phyloP scores from a whole-genome alignment of 164 flowering plant genomes.

The Taxillus chinensis region DNA sequence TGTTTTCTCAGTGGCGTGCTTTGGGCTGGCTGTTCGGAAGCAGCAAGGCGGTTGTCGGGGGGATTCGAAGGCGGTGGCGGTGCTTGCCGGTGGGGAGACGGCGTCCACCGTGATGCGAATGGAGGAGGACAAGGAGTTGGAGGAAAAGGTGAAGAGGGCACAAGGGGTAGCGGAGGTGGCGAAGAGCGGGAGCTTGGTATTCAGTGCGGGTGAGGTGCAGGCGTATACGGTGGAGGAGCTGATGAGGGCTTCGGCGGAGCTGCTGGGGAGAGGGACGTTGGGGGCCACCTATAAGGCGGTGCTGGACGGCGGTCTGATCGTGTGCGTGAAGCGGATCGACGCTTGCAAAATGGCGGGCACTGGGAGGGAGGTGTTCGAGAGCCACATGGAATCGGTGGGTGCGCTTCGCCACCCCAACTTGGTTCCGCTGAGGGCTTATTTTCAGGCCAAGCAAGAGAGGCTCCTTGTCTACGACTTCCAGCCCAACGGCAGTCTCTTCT shows the following conservation, averaged over 20 bases:
- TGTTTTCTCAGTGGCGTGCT: slow-evolving; percentile 20
- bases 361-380: slow-evolving; percentile 49
- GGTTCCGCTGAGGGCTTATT: slow-evolving; percentile 81
- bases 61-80: slow-evolving; percentile 19
- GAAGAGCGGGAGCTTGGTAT: slow-evolving; percentile 63
- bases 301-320: slow-evolving; percentile 63
- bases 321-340: slow-evolving; percentile 75
- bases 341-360: slow-evolving; percentile 30
- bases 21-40: slow-evolving; percentile 19
- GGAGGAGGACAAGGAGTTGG: slow-evolving; percentile 50
- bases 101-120: slow-evolving; percentile 39
- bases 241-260: slow-evolving; percentile 88
- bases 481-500: slow-evolving; percentile 83
- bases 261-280: slow-evolving; percentile 73
- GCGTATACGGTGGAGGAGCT: slow-evolving; percentile 71
- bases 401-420: slow-evolving; percentile 77
- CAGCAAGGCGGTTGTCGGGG: slow-evolving; percentile 17
- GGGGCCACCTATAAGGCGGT: slow-evolving; percentile 94
- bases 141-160: slow-evolving; percentile 43
- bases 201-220: slow-evolving; percentile 83
- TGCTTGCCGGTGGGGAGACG: not conserved
- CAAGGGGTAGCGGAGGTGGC: slow-evolving; percentile 28
- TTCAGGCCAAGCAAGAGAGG: slow-evolving; percentile 80
- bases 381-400: slow-evolving; percentile 73
- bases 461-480: slow-evolving; percentile 80